Percentiles rank a stretch among this genome's conserved stretches.
These are phyloP conservation scores for Zygnema circumcarinatum DNA, from an alignment of 139 green algal species.

Conservation along the genomic window DNA sequence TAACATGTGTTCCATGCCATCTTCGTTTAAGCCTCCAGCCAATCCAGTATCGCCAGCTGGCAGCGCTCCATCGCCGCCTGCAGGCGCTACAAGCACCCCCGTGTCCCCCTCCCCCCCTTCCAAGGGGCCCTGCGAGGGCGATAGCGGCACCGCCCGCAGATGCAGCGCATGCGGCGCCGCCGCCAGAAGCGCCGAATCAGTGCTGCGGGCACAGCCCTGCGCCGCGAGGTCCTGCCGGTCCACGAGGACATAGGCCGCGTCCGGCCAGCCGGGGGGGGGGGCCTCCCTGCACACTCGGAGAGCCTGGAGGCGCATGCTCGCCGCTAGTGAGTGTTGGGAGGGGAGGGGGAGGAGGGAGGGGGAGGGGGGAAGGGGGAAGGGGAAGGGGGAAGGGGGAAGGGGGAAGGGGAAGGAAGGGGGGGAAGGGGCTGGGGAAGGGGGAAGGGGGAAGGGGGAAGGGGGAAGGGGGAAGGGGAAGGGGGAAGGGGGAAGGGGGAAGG, in stretches of 20 bases:
- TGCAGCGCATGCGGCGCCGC: background rate
- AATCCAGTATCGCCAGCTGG: background rate
- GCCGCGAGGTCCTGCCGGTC: constrained; percentile 85
- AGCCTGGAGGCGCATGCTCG: constrained; percentile 36
- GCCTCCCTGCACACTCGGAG: constrained; percentile 71
- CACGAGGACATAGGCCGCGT: constrained; percentile 81
- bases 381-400: background rate
- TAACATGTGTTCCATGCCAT: constrained; percentile 65
- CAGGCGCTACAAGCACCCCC: constrained; percentile 4
- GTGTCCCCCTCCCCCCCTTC: constrained; percentile 32
- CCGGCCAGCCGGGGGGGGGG: constrained; percentile 79
- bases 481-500: no score
- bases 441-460: no score
- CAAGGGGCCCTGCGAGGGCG: background rate
- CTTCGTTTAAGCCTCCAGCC: background rate
- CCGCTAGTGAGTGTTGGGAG: no score
- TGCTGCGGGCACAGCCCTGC: background rate
- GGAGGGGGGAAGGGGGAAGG: background rate
- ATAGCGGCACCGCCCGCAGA: background rate
- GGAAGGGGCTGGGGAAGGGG: no score
- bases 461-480: no score
- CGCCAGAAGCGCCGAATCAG: background rate
- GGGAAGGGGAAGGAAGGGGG: no score
- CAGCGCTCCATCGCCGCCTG: background rate
- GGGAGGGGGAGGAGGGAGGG: background rate